Evolutionary conservation across 139 green algal species (phyloP), one percentile per base, ranked within the genome.

Genomic region (Micractinium conductrix): DNA sequence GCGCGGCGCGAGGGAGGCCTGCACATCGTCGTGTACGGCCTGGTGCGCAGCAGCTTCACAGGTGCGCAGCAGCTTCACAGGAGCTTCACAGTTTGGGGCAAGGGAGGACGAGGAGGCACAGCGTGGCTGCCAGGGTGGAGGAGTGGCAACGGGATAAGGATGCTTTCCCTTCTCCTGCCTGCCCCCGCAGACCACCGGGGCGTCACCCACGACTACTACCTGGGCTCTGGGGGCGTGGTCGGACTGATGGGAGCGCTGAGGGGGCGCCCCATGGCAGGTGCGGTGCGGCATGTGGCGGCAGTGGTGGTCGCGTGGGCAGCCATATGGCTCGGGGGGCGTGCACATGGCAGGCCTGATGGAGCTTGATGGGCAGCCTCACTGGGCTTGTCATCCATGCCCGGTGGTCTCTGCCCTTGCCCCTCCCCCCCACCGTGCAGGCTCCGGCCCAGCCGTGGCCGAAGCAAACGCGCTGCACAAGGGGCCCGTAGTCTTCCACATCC

Each of bases 151-250:
- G n/a, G n/a, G n/a, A n/a, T n/a, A n/a, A n/a, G n/a, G n/a, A n/a
- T n/a, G n/a, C n/a, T n/a, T n/a, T 38, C 6, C 45, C 80, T n/a
- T 78, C 22, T 26, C 26, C 3, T 50, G 0, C 28, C 26, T 37
- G 17, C 21, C 14, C 2, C 3, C 17, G 42, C 68, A 79, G 62
- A 81, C 37, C 63, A 16, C 2, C 3, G 50, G 0, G 62, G 74
- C 35, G 69, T 19, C 0, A 9, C 10, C 22, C 76, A 90, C 70
- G 88, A 90, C 42, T 89, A 75, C 76, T 90, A 81, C 71, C 63
- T 92, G 84, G 88, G 88, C 28, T 73, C 35, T 10, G 88, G 88
- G 8, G 84, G 86, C 28, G 78, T 92, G 69, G 73, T 92, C 37
- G 86, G 86, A 0, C 86, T 92, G 63, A 69, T 90, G 75, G n/a